phyloP scores from a whole-genome alignment of 768 basidiomycete genomes.

The Nidularia pulvinata region DNA sequence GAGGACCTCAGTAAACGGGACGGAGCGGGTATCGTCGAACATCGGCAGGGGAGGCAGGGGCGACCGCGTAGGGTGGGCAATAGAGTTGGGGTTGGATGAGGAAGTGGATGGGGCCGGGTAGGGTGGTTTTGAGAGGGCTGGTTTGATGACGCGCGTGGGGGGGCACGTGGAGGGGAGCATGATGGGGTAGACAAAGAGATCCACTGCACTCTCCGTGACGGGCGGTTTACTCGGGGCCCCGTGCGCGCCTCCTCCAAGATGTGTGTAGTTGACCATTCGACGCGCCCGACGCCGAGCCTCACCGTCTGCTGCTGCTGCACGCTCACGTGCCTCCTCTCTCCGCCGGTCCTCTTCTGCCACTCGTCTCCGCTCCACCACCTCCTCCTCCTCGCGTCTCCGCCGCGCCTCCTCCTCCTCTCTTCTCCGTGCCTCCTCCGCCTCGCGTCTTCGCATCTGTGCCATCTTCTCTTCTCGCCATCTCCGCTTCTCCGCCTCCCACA shows the following conservation, averaged over 20 bases:
- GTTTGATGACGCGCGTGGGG: conserved; percentile 4
- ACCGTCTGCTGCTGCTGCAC: conserved; percentile 1
- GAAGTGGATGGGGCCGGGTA: neutral
- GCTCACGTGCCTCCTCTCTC: neutral
- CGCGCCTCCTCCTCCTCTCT: conserved; percentile 23
- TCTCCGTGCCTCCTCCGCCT: conserved; percentile 19
- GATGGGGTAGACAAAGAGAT: conserved; percentile 19
- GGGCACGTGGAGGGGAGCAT: conserved; percentile 16
- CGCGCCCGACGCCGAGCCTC: neutral
- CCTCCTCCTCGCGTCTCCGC: conserved; percentile 15
- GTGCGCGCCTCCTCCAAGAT: neutral
- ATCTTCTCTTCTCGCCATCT: conserved; percentile 36
- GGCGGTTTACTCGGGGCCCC: neutral
- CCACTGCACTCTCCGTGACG: neutral
- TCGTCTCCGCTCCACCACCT: conserved; percentile 13
- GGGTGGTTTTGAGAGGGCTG: conserved; percentile 10
- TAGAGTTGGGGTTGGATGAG: neutral
- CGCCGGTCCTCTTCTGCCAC: conserved; percentile 9
- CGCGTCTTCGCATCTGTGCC: conserved; percentile 25
- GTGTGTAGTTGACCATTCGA: neutral
- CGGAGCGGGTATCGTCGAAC: conserved; percentile 34
- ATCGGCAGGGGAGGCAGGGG: conserved; percentile 21
- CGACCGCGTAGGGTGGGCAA: neutral
- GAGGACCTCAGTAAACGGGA: conserved; percentile 58
- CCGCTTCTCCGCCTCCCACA: conserved; percentile 48